Conservation (phyloP, 106 monocot genomes). For the Hemerocallis citrina region DNA sequence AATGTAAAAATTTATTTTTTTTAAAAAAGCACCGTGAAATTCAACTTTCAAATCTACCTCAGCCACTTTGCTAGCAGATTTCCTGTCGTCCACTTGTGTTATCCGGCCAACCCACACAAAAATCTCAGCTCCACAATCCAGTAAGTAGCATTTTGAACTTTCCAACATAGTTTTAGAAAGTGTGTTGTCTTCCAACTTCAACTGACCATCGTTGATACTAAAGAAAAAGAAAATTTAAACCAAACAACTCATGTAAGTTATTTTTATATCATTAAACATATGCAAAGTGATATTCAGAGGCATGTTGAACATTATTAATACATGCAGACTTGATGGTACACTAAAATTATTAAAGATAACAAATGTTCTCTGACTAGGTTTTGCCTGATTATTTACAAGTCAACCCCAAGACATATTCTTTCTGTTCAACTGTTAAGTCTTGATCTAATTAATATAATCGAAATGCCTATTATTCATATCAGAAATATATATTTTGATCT, state of each 20-base stretch:
- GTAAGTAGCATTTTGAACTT: constrained; percentile 85
- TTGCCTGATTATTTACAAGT: neutral
- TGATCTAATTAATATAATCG: neutral
- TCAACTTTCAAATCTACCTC: constrained; percentile 39
- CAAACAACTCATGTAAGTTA: neutral
- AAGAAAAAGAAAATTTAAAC: neutral
- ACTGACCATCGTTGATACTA: constrained; percentile 60
- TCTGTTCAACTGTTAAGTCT: neutral
- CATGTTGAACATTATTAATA: neutral
- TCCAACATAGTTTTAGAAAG: constrained; percentile 71
- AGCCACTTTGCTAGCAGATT: constrained; percentile 60
- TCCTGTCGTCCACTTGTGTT: constrained; percentile 87
- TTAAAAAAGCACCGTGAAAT: neutral
- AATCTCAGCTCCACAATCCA: constrained; percentile 86
- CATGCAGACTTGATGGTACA: no score
- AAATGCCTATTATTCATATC: no score
- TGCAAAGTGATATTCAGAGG: neutral
- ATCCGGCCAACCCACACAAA: constrained; percentile 95
- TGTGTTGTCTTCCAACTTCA: constrained; percentile 57
- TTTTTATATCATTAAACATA: neutral
- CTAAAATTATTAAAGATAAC: no score
- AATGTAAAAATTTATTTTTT: no score
- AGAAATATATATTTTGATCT: no score
- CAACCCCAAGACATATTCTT: neutral
- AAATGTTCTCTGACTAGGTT: no score